Evolutionary conservation across 768 basidiomycete genomes (phyloP), one percentile per base, ranked within the genome.

Genomic region (Serendipita sp.): DNA sequence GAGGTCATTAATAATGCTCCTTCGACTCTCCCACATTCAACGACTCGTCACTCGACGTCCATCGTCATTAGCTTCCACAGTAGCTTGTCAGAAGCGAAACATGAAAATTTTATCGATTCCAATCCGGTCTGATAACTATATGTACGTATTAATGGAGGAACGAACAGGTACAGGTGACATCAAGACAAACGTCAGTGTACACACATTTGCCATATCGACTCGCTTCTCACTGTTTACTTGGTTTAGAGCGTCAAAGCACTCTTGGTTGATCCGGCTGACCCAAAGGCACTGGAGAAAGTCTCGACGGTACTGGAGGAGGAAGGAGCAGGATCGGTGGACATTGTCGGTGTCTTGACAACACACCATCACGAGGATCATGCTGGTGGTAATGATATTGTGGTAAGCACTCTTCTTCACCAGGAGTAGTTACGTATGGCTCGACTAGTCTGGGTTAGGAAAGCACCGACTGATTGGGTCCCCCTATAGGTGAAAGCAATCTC

Each of bases 311-410:
- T 78, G 41, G 80, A 77, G 0, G 83, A 81, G 1, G 91, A 89
- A 1, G 74, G 83, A 47, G 74, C 76, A 8, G 80, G 82, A 44
- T 83, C 78, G 7, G 86, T 91, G 30, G 72, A 80, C 52, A 79
- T 93, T 65, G 78, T 88, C 41, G 85, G 88, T 45, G 80, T 76
- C 28, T 79, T 98, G 69, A 96, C 91, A 11, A 98, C 95, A 2
- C 95, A 96, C 74, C 91, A 93, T 73, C 94, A 96, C 73, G 70
- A 79, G 68, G 94, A 97, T 76, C 92, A 93, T 73, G 86, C 85
- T 68, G 90, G 89, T 18, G 92, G 92, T 38, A 95, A 94, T 74
- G 72, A 83, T 76, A 89, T 90, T 38, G 67, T 75, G 73, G 16
- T 45, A 32, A 10, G 8, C 35, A 4, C n/a, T 3, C 28, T 47